phyloP scores from a whole-genome alignment of 257 asterid species.

The Echium plantagineum region DNA sequence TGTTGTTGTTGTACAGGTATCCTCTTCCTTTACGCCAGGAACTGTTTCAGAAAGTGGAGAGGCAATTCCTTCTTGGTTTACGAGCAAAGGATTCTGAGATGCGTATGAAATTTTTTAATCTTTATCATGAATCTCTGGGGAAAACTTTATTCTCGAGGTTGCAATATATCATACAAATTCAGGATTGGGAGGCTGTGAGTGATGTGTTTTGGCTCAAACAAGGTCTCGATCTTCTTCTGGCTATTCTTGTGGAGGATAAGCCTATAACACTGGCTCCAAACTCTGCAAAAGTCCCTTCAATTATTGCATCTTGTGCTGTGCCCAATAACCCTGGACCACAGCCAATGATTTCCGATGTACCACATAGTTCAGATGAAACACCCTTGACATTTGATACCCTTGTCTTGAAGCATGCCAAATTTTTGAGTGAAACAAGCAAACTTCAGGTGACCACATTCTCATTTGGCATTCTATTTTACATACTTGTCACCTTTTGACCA shows the following conservation, averaged over 20 bases:
- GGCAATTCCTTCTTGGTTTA: constrained; percentile 85
- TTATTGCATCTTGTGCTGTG: constrained; percentile 37
- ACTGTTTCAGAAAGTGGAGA: constrained; percentile 95
- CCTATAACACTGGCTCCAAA: constrained; percentile 93
- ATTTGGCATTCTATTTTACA: too few species aligned
- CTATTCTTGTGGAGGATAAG: constrained; percentile 86
- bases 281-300: constrained; percentile 86
- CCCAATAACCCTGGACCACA: constrained; percentile 55
- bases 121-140: constrained; percentile 83
- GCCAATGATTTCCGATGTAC: constrained; percentile 66
- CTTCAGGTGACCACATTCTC: constrained; percentile 47
- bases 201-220: constrained; percentile 99
- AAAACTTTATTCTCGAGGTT: constrained; percentile 80
- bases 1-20: constrained; percentile 52
- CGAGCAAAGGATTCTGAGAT: constrained; percentile 84
- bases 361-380: constrained; percentile 67
- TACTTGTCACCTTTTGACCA: not conserved
- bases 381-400: constrained; percentile 75
- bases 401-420: constrained; percentile 71
- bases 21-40: constrained; percentile 68
- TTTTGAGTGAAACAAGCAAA: constrained; percentile 78
- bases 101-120: constrained; percentile 72
- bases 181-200: constrained; percentile 98
- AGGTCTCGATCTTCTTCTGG: constrained; percentile 98
- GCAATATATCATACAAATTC: constrained; percentile 85